These are phyloP conservation scores for Phytophthora sansomeana DNA, from an alignment of 352 stramenopile genomes.

Conservation along the genomic window DNA sequence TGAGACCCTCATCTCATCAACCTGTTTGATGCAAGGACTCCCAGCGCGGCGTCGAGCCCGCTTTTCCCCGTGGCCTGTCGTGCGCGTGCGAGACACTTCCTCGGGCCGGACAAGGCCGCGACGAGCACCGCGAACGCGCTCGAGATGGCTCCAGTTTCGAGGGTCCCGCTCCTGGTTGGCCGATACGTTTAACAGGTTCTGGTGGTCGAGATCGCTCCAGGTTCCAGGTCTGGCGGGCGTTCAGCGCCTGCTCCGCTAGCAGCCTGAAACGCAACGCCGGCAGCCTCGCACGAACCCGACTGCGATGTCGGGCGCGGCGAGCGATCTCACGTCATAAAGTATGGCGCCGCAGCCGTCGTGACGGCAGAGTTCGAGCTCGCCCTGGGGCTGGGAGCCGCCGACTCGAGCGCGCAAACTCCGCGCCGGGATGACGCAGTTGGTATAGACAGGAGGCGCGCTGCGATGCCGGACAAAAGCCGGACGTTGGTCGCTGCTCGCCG, in stretches of 20 bases:
- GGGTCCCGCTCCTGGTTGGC: constrained; percentile 13
- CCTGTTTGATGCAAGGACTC: too few relatives aligned
- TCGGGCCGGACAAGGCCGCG: constrained; percentile 13
- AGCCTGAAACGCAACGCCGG: constrained; percentile 24
- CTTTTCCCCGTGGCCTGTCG: constrained; percentile 14
- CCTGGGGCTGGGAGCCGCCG: constrained; percentile 14
- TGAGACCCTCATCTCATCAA: too few relatives aligned
- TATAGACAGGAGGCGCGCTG: constrained; percentile 81
- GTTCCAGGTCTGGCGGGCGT: constrained; percentile 29
- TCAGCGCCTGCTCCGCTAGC: constrained; percentile 16
- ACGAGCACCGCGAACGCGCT: background rate
- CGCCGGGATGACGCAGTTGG: constrained; percentile 57
- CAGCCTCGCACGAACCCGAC: background rate
- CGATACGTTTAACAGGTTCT: constrained; percentile 21
- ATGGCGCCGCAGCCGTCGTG: background rate
- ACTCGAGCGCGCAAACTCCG: constrained; percentile 56
- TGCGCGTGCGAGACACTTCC: constrained; percentile 28
- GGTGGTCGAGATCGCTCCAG: constrained; percentile 20
- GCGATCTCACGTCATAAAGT: constrained; percentile 16
- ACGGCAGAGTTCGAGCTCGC: background rate
- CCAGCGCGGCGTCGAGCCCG: too few relatives aligned
- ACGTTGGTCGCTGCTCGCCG: constrained; percentile 92
- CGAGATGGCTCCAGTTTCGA: constrained; percentile 29
- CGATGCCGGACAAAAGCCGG: constrained; percentile 84
- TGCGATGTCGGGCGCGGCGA: constrained; percentile 2